Conservation (phyloP, 768 basidiomycete species). For the Boletus sensibilis region DNA sequence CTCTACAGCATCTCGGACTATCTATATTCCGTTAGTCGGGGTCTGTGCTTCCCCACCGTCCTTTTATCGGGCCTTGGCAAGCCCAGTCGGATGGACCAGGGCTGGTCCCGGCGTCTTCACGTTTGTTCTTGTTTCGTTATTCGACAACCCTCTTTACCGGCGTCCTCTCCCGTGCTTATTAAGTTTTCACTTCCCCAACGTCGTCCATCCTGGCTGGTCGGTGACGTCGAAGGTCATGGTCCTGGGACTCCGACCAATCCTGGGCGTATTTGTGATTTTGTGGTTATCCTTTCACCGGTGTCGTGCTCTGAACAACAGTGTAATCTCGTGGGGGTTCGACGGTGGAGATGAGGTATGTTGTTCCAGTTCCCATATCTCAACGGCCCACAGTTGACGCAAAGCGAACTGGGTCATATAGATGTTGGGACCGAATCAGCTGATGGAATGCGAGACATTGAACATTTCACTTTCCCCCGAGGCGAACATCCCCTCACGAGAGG, state of each 20-base stretch:
- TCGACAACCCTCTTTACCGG: neutral
- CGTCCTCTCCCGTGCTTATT: neutral
- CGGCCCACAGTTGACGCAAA: neutral
- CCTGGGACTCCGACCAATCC: slow-evolving; percentile 1
- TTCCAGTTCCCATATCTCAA: neutral
- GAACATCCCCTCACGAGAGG: slow-evolving; percentile 3
- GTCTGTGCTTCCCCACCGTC: neutral
- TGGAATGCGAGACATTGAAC: slow-evolving; percentile 18
- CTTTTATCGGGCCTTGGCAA: neutral
- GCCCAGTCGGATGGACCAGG: slow-evolving; percentile 6
- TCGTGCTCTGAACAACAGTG: neutral
- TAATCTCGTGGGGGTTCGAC: slow-evolving; percentile 2
- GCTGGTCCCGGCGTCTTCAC: slow-evolving; percentile 15
- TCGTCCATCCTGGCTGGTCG: neutral
- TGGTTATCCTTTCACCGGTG: slow-evolving; percentile 2
- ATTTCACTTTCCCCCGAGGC: slow-evolving; percentile 2
- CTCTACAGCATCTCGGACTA: neutral
- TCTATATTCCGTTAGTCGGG: neutral
- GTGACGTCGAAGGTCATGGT: slow-evolving; percentile 14
- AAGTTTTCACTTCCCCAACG: neutral
- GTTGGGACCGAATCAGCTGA: neutral
- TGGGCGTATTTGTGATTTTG: neutral
- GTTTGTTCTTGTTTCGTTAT: neutral
- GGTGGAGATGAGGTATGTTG: slow-evolving; percentile 5
- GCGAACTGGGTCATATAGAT: neutral